Base-by-base conservation (phyloP, 371 early-diverging fungal genomes). In the Sporodiniella umbellata region DNA sequence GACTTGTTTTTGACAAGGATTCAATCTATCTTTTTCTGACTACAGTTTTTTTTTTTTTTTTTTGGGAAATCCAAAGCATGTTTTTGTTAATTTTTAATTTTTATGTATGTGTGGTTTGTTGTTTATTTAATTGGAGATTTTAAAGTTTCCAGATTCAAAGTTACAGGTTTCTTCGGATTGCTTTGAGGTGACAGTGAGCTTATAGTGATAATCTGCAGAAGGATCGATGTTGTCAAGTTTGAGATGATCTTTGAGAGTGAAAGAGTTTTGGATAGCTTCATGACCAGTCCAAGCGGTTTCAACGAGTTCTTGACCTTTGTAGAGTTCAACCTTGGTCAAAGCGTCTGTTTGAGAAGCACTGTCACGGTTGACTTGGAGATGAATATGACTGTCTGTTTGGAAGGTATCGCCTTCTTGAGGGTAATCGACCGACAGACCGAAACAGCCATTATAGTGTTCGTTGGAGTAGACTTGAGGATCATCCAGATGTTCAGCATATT, bases 161-260 rank as follows among this genome's bases (percentile, higher is more conserved):
- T 38, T 52, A 48, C 66, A 66, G n/a, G 53, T 33, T 8, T 47
- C 42, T 14, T 46, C 22, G n/a, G 35, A 51, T 17, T 61, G 51
- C 21, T 33, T 53, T 11, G 58, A 54, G 17, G 55, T 52, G 39
- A 45, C 51, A 31, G 61, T 23, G 19, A 66, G 23, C 52, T 53
- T 61, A 55, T 70, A 70, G 35, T 56, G 60, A 30, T 64, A 70
- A 33, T 56, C 50, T 26, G 62, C 56, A 33, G 18, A 37, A 15
- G 61, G 18, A 23, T 66, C 60, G 31, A 63, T 35, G 11, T 57
- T 35, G 11, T 23, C 24, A 21, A 63, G 35, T 10, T 39, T 38
- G 8, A 75, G 42, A 44, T 75, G 76, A 39, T 72, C 72, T 60
- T 67, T 72, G 23, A 75, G 53, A 31, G 57, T 62, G 33, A 72